Evolutionary conservation across 495 filamentous ascomycete genomes (phyloP), one percentile per base, ranked within the genome.

Genomic region (Penicillium paradoxum): DNA sequence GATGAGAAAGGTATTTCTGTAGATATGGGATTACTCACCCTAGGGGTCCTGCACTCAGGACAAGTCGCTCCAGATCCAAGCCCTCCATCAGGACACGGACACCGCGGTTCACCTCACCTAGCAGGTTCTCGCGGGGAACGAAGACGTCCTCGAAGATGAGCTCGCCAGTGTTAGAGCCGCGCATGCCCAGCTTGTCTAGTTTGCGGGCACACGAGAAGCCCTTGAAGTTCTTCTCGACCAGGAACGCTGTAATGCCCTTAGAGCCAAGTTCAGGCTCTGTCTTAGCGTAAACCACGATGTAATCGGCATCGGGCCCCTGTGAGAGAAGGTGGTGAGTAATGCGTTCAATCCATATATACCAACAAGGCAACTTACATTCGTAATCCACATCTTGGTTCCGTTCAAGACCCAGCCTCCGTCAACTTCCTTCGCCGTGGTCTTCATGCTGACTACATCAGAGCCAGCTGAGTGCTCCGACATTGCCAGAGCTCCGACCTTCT

Each of bases 321-420:
- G 47, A 41, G 11, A 21, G n/a, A 7, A 14, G 5, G 9, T 52
- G 30, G 7, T 27, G 24, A 27, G 24, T 27, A 27, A 27, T 3
- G 7, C 7, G 7, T 7, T 7, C 24, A 27, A 27, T n/a, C n/a
- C n/a, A n/a, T n/a, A n/a, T n/a, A n/a, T n/a, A n/a, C n/a, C 37
- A 19, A 6, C 24, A 11, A 44, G 19, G 9, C 13, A 4, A 60
- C 79, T 45, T 49, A 85, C 84, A 63, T 98, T 98, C 24, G 93
- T 98, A 56, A 98, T 98, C 93, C 93, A 98, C 93, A 98, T 97
- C 79, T 98, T 98, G 19, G 88, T 89, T 13, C 93, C 93, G 58
- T 89, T 89, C 49, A 98, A 77, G 27, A 90, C 22, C 71, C 84
- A 97, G 22, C 93, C 93, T 13, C 90, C 90, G 57, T 95, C 89